Percentiles rank a stretch among this genome's conserved stretches.
phyloP scores from a whole-genome alignment of 2,329 filamentous ascomycete genomes.

The Uncinocarpus reesii region DNA sequence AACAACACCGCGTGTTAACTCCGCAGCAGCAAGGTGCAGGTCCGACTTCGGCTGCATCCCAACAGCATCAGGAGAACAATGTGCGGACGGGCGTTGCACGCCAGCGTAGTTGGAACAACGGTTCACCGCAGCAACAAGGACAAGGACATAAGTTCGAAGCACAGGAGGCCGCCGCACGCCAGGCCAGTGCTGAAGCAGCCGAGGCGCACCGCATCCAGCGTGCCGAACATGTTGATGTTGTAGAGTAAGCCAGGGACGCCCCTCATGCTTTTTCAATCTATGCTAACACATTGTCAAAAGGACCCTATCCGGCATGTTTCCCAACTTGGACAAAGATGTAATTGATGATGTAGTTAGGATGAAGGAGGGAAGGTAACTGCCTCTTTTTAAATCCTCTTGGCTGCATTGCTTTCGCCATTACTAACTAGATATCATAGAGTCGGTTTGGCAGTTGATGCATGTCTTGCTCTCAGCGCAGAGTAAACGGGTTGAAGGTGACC shows the following conservation, averaged over 20 bases:
- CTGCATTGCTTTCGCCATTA: neutral
- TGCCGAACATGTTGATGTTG: constrained; percentile 78
- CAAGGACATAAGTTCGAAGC: constrained; percentile 48
- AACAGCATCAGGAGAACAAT: constrained; percentile 1
- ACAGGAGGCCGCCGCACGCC: constrained; percentile 78
- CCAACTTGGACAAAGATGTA: constrained; percentile 81
- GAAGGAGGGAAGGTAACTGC: constrained; percentile 72
- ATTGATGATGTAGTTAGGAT: constrained; percentile 94
- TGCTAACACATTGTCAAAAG: constrained; percentile 21
- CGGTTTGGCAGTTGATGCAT: constrained; percentile 75
- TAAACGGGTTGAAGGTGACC: constrained; percentile 10
- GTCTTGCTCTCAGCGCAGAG: constrained; percentile 55
- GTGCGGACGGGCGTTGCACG: constrained; percentile 20
- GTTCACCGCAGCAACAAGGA: constrained; percentile 20
- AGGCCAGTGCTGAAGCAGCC: constrained; percentile 80
- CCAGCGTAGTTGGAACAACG: constrained; percentile 21
- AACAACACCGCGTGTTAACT: constrained; percentile 33
- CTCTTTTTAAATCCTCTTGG: constrained; percentile 28
- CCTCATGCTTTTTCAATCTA: constrained; percentile 1
- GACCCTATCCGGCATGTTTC: constrained; percentile 92
- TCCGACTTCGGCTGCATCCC: constrained; percentile 12
- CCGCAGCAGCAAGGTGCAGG: constrained; percentile 21
- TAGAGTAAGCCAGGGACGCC: constrained; percentile 48
- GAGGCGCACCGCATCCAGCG: constrained; percentile 74
- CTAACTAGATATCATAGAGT: constrained; percentile 45